Evolutionary conservation across 176 grass and related monocot genomes (phyloP).

Genomic region (Hyparrhenia diplandra): DNA sequence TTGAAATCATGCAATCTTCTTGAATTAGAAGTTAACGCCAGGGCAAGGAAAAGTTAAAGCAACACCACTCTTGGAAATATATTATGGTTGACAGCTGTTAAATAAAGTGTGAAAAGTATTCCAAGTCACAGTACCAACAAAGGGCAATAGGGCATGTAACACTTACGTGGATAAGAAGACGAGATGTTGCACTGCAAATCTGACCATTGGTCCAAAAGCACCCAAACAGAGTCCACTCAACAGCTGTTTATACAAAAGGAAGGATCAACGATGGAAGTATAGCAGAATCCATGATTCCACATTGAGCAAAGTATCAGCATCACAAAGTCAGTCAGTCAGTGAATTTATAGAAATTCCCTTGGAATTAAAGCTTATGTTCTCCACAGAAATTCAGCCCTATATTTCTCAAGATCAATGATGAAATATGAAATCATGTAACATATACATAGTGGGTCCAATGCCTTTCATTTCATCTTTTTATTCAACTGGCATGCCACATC

Average conservation of each 20-base stretch:
- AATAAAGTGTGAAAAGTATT: neutral
- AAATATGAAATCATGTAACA: neutral
- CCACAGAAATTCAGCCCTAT: neutral
- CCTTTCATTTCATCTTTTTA: conserved; percentile 7
- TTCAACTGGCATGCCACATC: neutral
- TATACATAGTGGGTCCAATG: neutral
- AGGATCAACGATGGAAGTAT: conserved; percentile 16
- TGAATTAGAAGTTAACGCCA: neutral
- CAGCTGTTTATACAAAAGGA: conserved; percentile 54
- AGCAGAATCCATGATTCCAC: neutral
- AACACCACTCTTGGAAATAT: neutral
- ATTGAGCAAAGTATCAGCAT: neutral
- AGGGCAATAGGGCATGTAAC: neutral
- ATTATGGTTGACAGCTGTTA: neutral
- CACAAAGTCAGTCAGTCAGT: neutral
- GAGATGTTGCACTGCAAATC: conserved; percentile 99
- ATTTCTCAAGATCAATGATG: neutral
- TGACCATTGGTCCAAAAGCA: conserved; percentile 99
- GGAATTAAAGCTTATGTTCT: conserved; percentile 6
- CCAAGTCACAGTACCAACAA: conserved; percentile 5
- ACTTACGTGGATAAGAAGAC: conserved; percentile 93
- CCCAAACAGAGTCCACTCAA: conserved; percentile 96
- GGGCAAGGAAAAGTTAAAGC: neutral
- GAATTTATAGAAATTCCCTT: neutral
- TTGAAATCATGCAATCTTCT: neutral